Evolutionary conservation across 2,329 filamentous ascomycete species (phyloP).

Genomic region (Fusarium virguliforme): DNA sequence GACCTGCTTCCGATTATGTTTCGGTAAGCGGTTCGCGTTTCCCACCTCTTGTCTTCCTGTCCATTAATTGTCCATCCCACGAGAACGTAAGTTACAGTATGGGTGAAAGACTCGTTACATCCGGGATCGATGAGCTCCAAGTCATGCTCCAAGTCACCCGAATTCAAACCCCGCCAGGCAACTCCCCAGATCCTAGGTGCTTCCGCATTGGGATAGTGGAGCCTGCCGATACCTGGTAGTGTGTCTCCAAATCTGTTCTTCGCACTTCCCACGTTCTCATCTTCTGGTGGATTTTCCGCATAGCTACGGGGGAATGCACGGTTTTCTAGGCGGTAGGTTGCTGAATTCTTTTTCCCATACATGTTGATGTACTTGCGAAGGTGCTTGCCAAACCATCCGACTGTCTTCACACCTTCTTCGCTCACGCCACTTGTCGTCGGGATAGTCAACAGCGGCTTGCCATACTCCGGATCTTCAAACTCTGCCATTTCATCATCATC

Average conservation of each 20-base stretch:
- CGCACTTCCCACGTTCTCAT: not conserved
- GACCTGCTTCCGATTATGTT: not conserved
- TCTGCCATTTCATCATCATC: not conserved
- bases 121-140: not conserved
- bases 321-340: not conserved
- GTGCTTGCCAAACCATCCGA: not conserved
- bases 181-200: not conserved
- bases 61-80: not conserved
- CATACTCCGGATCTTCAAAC: not conserved
- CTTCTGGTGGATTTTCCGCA: not conserved
- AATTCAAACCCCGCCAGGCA: not conserved
- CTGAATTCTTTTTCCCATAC: not conserved
- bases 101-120: not conserved
- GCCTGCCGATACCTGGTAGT: not conserved
- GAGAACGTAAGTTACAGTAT: not conserved
- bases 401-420: not conserved
- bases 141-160: not conserved
- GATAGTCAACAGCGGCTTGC: not conserved
- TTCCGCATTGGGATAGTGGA: not conserved
- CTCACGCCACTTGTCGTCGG: not conserved
- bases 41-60: not conserved
- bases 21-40: not conserved
- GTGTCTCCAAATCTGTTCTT: not conserved
- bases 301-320: not conserved
- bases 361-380: not conserved